A percentile compares a stretch with the other conserved stretches of the same genome.
phyloP scores from a whole-genome alignment of 495 filamentous ascomycete species.

The Tuber calosporum region DNA sequence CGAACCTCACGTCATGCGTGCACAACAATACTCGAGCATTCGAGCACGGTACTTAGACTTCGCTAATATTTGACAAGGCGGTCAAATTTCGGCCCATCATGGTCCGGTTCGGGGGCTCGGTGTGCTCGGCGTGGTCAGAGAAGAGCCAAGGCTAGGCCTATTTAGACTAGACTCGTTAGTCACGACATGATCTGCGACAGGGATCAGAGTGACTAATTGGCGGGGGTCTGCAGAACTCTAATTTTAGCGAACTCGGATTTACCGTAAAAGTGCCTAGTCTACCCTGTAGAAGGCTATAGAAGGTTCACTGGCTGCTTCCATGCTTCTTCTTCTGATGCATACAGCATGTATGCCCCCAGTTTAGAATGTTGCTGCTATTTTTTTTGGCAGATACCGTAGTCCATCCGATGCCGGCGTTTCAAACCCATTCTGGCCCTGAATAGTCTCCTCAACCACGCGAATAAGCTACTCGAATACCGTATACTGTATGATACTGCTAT shows the following conservation, averaged over 20 bases:
- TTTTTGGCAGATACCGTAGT: not conserved
- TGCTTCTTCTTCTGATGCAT: not conserved
- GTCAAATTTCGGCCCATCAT: not conserved
- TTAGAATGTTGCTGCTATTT: not conserved
- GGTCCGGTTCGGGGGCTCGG: not conserved
- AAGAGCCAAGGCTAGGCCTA: not conserved
- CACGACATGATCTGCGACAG: constrained; percentile 28
- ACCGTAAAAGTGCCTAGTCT: too few relatives aligned
- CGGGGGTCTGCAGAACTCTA: constrained; percentile 15
- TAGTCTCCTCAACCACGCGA: not conserved
- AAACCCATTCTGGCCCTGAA: not conserved
- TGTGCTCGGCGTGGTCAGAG: not conserved
- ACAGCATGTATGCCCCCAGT: not conserved
- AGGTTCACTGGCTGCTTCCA: not conserved
- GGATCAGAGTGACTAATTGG: constrained; percentile 31
- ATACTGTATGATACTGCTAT: too few relatives aligned
- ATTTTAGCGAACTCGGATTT: not conserved
- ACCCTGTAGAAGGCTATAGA: not conserved
- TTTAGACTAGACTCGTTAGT: not conserved
- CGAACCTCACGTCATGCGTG: not conserved
- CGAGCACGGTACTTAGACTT: not conserved
- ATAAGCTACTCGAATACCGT: not conserved
- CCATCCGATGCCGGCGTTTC: not conserved
- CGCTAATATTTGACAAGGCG: not conserved
- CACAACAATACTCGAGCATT: not conserved